Conservation (phyloP, 2,329 filamentous ascomycete species). For the Exophiala dermatitidis region DNA sequence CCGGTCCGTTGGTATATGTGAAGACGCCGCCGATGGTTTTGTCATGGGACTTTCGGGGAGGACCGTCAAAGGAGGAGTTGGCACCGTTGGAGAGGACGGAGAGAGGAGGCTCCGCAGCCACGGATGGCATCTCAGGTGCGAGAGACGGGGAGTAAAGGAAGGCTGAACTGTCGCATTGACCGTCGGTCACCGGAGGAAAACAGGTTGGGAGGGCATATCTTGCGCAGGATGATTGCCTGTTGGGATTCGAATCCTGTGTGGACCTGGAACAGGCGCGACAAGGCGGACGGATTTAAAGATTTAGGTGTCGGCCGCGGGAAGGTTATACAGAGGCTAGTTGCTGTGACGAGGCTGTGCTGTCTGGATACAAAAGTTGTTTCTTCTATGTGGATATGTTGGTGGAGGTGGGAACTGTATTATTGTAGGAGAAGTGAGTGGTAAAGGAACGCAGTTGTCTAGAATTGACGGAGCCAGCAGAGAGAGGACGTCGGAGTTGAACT, state of each 20-base stretch:
- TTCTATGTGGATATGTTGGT: neutral
- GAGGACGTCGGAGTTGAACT: too few species aligned
- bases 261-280: neutral
- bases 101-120: constrained; percentile 22
- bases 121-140: constrained; percentile 22
- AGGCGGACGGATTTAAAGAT: neutral
- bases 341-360: neutral
- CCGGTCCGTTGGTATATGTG: constrained; percentile 41
- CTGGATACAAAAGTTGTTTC: neutral
- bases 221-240: neutral
- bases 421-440: neutral
- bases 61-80: constrained; percentile 35
- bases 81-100: constrained; percentile 30
- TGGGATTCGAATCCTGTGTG: neutral
- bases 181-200: constrained; percentile 11
- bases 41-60: constrained; percentile 39
- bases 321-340: neutral
- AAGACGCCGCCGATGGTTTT: constrained; percentile 42
- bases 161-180: constrained; percentile 12
- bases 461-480: neutral
- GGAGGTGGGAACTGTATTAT: neutral
- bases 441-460: neutral
- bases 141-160: constrained; percentile 2
- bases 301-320: neutral
- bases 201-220: constrained; percentile 14